A percentile compares a stretch with the other conserved stretches of the same genome.
phyloP scores from a whole-genome alignment of 139 green algal genomes.

The Micractinium sp. region DNA sequence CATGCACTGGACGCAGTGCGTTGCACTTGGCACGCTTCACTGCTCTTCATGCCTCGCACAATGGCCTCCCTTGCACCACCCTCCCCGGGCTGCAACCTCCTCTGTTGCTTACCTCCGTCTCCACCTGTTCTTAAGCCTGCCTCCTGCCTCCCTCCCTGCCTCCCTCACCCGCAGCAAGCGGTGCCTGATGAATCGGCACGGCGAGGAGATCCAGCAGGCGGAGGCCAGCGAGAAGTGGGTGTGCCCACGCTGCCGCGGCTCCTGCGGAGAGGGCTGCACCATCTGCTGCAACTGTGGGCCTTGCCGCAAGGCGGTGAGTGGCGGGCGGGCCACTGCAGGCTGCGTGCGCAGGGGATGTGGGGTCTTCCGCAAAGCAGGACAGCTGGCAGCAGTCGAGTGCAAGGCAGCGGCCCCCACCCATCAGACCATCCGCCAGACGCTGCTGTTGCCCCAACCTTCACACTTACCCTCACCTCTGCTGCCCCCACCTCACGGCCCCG shows the following conservation, averaged over 20 bases:
- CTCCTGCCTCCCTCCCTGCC: no score
- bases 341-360: neutral
- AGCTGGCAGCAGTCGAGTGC: neutral
- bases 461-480: neutral
- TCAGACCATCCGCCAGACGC: neutral
- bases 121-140: no score
- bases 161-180: conserved; percentile 54
- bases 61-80: no score
- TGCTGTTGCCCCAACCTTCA: no score
- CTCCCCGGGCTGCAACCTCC: no score
- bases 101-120: no score
- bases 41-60: no score
- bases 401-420: neutral
- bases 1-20: no score
- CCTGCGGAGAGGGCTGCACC: conserved; percentile 74
- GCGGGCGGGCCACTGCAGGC: neutral
- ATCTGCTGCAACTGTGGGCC: conserved; percentile 87
- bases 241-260: conserved; percentile 79
- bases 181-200: conserved; percentile 83
- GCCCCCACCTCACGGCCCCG: neutral
- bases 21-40: no score
- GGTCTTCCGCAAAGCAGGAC: neutral
- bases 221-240: conserved; percentile 66
- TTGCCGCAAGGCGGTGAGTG: conserved; percentile 77
- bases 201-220: conserved; percentile 69